Conservation (phyloP, 2,329 filamentous ascomycete genomes). For the Colletotrichum eleusines region DNA sequence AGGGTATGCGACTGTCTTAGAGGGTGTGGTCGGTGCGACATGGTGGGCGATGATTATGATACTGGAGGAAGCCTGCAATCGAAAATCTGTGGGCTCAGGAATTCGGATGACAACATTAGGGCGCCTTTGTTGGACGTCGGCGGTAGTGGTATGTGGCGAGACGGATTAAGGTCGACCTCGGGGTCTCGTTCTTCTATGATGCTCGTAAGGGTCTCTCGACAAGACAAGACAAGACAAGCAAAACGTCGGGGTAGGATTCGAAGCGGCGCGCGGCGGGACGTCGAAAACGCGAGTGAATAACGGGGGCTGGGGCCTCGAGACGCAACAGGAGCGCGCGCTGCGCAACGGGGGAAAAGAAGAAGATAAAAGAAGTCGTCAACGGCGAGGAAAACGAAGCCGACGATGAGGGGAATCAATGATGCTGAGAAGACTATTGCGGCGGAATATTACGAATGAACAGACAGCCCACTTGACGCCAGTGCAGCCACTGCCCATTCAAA, state of each 20-base stretch:
- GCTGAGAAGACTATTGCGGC: constrained; percentile 25
- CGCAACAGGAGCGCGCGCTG: constrained; percentile 31
- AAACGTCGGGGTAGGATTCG: constrained; percentile 18
- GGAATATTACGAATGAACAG: constrained; percentile 20
- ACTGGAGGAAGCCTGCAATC: constrained; percentile 45
- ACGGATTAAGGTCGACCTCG: constrained; percentile 28
- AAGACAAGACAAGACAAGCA: not conserved
- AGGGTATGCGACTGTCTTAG: constrained; percentile 68
- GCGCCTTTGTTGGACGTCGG: constrained; percentile 38
- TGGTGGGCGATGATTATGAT: constrained; percentile 50
- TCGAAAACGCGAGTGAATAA: constrained; percentile 25
- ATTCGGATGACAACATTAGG: constrained; percentile 48
- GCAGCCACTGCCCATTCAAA: constrained; percentile 35
- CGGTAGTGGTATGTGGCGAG: constrained; percentile 21
- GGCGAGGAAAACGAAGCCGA: not conserved
- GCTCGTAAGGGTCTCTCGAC: constrained; percentile 10
- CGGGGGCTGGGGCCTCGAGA: constrained; percentile 9
- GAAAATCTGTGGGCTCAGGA: constrained; percentile 43
- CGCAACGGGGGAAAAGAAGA: constrained; percentile 7
- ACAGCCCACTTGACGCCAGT: constrained; percentile 24
- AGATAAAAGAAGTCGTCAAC: constrained; percentile 12
- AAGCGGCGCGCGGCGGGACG: constrained; percentile 20
- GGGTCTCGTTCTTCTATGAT: constrained; percentile 17
- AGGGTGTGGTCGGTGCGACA: constrained; percentile 70
- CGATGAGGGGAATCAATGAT: constrained; percentile 11